Conservation (phyloP, 768 basidiomycete genomes). For the Leucosporidium creatinivorum region DNA sequence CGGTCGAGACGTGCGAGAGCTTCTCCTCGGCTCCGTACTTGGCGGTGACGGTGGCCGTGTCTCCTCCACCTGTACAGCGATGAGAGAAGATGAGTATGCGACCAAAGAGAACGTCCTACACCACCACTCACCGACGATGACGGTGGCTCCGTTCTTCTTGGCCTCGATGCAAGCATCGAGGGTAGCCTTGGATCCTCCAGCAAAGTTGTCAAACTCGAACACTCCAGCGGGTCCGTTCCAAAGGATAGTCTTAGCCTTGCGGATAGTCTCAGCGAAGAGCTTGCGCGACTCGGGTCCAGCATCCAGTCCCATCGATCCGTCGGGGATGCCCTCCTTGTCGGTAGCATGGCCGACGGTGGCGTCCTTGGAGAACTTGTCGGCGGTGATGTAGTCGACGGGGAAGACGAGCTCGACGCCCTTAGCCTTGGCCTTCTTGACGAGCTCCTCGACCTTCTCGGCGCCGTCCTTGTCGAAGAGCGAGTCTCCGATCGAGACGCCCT, state of each 20-base stretch:
- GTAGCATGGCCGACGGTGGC: conserved; percentile 70
- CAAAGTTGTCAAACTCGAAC: conserved; percentile 91
- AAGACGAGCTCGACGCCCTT: conserved; percentile 91
- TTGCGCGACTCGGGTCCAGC: conserved; percentile 75
- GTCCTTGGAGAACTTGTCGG: conserved; percentile 89
- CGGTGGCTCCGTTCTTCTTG: conserved; percentile 72
- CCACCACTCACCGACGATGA: conserved; percentile 76
- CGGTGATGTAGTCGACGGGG: conserved; percentile 89
- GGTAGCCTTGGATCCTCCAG: conserved; percentile 71
- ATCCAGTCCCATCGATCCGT: conserved; percentile 92
- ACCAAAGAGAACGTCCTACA: neutral
- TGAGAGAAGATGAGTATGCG: neutral
- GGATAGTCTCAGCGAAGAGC: conserved; percentile 69
- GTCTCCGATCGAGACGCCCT: conserved; percentile 81
- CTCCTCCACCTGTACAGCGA: conserved; percentile 47
- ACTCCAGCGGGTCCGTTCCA: conserved; percentile 95
- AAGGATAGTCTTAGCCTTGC: conserved; percentile 86
- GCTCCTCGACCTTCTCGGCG: conserved; percentile 68
- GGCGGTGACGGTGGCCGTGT: conserved; percentile 94
- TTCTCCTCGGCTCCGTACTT: conserved; percentile 74
- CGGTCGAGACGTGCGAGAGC: conserved; percentile 93
- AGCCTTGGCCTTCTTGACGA: conserved; percentile 84
- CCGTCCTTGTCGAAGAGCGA: conserved; percentile 90
- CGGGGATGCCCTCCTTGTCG: conserved; percentile 79
- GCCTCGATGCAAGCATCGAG: conserved; percentile 82